phyloP scores from a whole-genome alignment of 1,284 basidiomycete species.

The Ceratobasidium sp. region DNA sequence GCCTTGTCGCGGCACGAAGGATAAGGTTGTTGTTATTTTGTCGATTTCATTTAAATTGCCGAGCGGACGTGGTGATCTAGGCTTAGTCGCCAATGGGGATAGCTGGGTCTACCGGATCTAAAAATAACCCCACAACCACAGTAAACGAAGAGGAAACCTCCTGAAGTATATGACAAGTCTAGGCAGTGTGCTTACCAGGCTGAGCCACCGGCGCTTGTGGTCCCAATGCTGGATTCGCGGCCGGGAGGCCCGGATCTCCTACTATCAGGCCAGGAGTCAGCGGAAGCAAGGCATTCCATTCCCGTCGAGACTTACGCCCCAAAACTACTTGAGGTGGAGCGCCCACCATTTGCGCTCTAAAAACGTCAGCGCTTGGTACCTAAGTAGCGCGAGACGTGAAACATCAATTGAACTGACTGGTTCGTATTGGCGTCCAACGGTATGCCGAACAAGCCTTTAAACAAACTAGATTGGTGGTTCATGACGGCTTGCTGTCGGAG shows the following conservation, averaged over 20 bases:
- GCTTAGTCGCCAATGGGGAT: not conserved
- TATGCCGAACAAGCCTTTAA: not conserved
- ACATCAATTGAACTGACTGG: not conserved
- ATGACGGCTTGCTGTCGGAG: not conserved
- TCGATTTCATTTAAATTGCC: not conserved
- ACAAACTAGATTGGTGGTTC: conserved; percentile 1
- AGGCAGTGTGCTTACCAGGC: not conserved
- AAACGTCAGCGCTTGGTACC: not conserved
- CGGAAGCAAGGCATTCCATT: not conserved
- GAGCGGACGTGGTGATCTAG: not conserved
- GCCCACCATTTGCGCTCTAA: conserved; percentile 1
- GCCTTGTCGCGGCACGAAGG: not conserved
- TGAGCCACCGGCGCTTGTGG: conserved; percentile 2
- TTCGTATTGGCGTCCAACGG: not conserved
- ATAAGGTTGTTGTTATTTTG: not conserved
- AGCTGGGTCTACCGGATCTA: not conserved
- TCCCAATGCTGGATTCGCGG: not conserved
- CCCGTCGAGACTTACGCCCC: not conserved
- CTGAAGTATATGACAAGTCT: not conserved
- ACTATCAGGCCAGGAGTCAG: not conserved
- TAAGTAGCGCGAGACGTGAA: not conserved
- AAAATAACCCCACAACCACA: not conserved
- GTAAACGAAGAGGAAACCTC: not conserved
- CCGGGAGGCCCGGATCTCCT: not conserved
- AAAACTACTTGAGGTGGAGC: not conserved